Evolutionary conservation across 2,329 filamentous ascomycete species (phyloP).

Genomic region (Aschersonia sp.): DNA sequence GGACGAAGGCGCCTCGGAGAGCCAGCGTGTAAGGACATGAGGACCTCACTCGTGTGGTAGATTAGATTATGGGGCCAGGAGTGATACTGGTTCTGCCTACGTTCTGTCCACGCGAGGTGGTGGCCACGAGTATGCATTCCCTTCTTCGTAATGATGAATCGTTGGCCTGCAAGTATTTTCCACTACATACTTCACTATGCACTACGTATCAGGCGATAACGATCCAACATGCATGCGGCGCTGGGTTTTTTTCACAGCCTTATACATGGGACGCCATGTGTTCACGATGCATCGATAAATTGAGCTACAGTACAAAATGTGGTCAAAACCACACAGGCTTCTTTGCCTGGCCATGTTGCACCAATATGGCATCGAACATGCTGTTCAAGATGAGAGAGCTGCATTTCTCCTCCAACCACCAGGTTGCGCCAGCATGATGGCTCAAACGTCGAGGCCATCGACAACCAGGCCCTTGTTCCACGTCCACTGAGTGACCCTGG

Average conservation of each 20-base stretch:
- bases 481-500: conserved; percentile 62
- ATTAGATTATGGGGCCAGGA: neutral
- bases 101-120: too few relatives aligned
- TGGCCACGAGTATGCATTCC: too few relatives aligned
- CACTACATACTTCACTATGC: too few relatives aligned
- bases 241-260: too few relatives aligned
- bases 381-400: neutral
- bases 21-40: conserved; percentile 48
- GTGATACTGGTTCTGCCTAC: too few relatives aligned
- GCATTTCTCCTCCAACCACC: too few relatives aligned
- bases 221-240: too few relatives aligned
- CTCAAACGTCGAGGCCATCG: conserved; percentile 69
- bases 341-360: conserved; percentile 2
- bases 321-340: conserved; percentile 1
- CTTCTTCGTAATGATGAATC: too few relatives aligned
- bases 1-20: conserved; percentile 66
- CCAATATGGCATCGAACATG: neutral
- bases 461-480: conserved; percentile 81
- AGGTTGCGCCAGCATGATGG: conserved; percentile 10
- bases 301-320: neutral
- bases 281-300: too few relatives aligned
- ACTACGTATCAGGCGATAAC: too few relatives aligned
- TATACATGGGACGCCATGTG: too few relatives aligned
- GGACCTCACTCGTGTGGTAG: neutral
- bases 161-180: too few relatives aligned